Evolutionary conservation across 768 basidiomycete genomes (phyloP), one percentile per base, ranked within the genome.

Genomic region (Serendipita vermifera): DNA sequence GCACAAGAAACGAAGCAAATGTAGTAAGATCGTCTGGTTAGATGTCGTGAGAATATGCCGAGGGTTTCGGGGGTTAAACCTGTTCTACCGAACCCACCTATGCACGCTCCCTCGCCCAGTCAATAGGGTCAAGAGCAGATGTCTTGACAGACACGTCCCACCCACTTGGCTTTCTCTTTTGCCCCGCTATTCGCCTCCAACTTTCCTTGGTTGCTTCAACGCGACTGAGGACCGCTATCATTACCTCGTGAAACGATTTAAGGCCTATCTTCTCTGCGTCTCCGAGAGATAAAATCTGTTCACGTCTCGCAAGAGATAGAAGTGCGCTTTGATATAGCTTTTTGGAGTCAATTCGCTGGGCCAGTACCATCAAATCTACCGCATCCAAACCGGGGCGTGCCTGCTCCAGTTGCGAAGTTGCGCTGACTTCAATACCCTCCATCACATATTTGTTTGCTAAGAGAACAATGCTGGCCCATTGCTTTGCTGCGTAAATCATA

Each of bases 301-400:
- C 46, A 15, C 46, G 24, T n/a, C 31, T 20, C 15, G 46, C 46
- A 3, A 51, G 46, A 15, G 46, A 51, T 51, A 26, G 46, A 15
- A 51, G 29, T 4, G 46, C 46, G 14, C 24, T 17, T 22, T 51
- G n/a, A 29, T 51, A 51, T 15, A 51, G 22, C 9, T 51, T 29
- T 2, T 51, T 29, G 22, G 46, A 51, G n/a, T 29, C 20, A 51
- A 51, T 29, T 6, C 31, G 20, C 22, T 51, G 46, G 4, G 46
- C 46, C 9, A 51, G n/a, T 22, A 51, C n/a, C 46, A 51, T 51
- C 5, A 51, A 6, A n/a, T 51, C 14, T 20, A 51, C 46, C 46
- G 31, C 31, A n/a, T 51, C 46, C 46, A 51, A 29, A 17, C 22
- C 22, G 31, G 46, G 46, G 7, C 22, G 15, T 7, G 46, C 46